Conservation (phyloP, 495 filamentous ascomycete genomes). For the Cairneyella variabilis region DNA sequence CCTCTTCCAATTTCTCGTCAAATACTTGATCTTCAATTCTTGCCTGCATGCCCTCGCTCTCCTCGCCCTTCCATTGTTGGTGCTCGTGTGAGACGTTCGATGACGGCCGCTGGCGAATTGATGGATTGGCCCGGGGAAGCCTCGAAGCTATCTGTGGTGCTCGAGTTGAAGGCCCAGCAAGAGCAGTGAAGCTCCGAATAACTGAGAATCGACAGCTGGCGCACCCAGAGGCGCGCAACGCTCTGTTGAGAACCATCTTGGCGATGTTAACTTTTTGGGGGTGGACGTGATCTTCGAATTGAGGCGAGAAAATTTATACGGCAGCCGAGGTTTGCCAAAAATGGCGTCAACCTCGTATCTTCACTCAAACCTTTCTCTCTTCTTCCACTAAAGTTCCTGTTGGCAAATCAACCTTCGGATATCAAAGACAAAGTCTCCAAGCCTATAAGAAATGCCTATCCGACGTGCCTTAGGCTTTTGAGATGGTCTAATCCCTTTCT, state of each 20-base stretch:
- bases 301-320: constrained; percentile 5
- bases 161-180: constrained; percentile 11
- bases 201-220: constrained; percentile 20
- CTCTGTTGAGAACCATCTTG: constrained; percentile 21
- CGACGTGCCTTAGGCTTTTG: too few relatives aligned
- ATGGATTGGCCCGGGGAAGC: background rate
- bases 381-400: background rate
- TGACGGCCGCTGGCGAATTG: constrained; percentile 3
- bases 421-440: too few relatives aligned
- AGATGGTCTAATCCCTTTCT: too few relatives aligned
- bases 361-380: background rate
- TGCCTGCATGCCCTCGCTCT: background rate
- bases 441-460: too few relatives aligned
- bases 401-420: too few relatives aligned
- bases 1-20: background rate
- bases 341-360: background rate
- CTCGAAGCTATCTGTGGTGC: background rate
- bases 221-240: constrained; percentile 17
- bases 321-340: constrained; percentile 1
- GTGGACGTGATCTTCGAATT: background rate
- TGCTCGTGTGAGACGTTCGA: constrained; percentile 2
- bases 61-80: background rate
- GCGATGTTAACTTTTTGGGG: background rate
- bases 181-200: constrained; percentile 17
- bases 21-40: background rate